A percentile compares a stretch with the other conserved stretches of the same genome.
phyloP scores from a whole-genome alignment of 2,329 filamentous ascomycete species.

The Alternaria consortialis region DNA sequence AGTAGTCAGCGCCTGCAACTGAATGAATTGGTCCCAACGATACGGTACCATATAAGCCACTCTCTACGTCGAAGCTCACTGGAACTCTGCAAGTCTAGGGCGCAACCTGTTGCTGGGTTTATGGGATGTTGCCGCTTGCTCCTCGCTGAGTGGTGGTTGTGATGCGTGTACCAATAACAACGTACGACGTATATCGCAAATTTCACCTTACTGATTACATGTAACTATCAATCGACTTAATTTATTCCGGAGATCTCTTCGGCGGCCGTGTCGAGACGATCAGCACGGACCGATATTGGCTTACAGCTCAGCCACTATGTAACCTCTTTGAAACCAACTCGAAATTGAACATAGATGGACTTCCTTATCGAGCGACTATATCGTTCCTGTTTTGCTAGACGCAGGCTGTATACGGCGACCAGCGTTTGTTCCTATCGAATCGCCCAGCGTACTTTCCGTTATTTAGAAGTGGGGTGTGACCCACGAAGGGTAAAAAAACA shows the following conservation, averaged over 20 bases:
- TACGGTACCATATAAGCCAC: neutral
- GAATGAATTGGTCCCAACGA: neutral
- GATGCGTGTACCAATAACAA: neutral
- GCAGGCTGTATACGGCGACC: neutral
- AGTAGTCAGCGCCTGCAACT: neutral
- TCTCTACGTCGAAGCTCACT: conserved; percentile 4
- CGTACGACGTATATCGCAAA: neutral
- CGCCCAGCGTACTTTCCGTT: neutral
- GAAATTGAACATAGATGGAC: neutral
- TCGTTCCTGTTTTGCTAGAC: neutral
- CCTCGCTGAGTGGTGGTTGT: neutral
- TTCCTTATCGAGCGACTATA: neutral
- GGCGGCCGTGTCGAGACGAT: conserved; percentile 1
- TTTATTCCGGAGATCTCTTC: neutral
- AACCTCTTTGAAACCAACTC: neutral
- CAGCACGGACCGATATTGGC: neutral
- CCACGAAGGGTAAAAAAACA: neutral
- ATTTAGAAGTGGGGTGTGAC: neutral
- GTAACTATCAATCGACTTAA: neutral
- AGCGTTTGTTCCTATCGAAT: neutral
- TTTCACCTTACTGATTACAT: neutral
- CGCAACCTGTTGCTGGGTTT: neutral
- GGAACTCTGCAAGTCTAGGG: neutral
- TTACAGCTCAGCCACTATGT: conserved; percentile 2
- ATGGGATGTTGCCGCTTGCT: neutral